Percentiles rank a stretch among this genome's conserved stretches.
phyloP scores from a whole-genome alignment of 768 basidiomycete genomes.

The Chalciporus piperatus region DNA sequence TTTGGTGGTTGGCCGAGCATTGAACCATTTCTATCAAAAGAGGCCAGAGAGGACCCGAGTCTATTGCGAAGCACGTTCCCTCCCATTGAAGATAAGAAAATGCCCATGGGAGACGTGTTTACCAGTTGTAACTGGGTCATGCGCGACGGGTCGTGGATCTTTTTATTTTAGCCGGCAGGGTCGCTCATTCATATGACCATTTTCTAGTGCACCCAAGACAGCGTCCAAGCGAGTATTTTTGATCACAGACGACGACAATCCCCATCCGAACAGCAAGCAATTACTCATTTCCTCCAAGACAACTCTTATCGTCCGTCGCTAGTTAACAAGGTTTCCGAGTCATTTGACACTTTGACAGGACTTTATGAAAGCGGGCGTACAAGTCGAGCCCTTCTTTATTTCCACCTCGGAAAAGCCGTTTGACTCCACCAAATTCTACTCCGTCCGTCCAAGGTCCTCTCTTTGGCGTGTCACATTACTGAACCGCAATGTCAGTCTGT shows the following conservation, averaged over 20 bases:
- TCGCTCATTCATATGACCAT: background rate
- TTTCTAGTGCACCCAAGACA: conserved; percentile 71
- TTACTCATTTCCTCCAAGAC: conserved; percentile 68
- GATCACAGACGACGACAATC: conserved; percentile 70
- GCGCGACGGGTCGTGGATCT: conserved; percentile 65
- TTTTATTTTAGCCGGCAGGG: conserved; percentile 13
- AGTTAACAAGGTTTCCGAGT: background rate
- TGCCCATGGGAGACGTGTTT: conserved; percentile 87
- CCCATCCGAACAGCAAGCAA: conserved; percentile 52
- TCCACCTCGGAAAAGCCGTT: conserved; percentile 65
- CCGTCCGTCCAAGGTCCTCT: conserved; percentile 43
- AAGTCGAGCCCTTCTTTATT: conserved; percentile 89
- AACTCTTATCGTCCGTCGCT: conserved; percentile 56
- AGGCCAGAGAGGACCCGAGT: conserved; percentile 60
- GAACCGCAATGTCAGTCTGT: conserved; percentile 46
- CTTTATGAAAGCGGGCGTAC: conserved; percentile 72
- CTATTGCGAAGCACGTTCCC: conserved; percentile 60
- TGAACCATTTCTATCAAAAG: conserved; percentile 35
- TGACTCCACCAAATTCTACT: conserved; percentile 73
- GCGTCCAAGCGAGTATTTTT: conserved; percentile 92
- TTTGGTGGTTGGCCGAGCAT: background rate
- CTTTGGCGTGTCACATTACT: conserved; percentile 1
- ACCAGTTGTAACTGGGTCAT: conserved; percentile 88
- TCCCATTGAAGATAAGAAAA: conserved; percentile 52
- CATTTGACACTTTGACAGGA: conserved; percentile 49